Evolutionary conservation across 1,284 basidiomycete species (phyloP).

Genomic region (Fistulina hepatica): DNA sequence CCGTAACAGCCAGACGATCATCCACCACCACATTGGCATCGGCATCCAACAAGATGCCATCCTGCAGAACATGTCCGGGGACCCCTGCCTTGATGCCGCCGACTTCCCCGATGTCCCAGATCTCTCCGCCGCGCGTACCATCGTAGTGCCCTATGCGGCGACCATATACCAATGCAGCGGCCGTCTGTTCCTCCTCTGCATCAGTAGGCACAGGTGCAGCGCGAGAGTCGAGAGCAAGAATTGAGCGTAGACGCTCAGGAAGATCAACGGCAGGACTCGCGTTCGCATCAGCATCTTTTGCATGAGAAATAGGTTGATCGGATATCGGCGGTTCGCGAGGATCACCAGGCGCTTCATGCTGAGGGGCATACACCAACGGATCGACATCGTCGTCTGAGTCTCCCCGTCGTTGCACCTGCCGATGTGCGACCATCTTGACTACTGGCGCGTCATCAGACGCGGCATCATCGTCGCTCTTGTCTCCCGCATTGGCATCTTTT

Average conservation of each 20-base stretch:
- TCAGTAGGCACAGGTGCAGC: no score
- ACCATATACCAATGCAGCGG: constrained; percentile 50
- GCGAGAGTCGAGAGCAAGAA: no score
- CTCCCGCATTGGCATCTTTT: constrained; percentile 20
- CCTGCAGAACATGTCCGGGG: constrained; percentile 9
- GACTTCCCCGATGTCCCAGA: constrained; percentile 68
- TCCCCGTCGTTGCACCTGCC: constrained; percentile 32
- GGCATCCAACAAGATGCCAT: no score
- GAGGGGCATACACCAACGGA: no score
- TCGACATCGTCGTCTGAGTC: constrained; percentile 24
- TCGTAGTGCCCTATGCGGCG: constrained; percentile 46
- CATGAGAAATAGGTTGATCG: no score
- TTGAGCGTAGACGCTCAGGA: constrained; percentile 50
- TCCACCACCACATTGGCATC: no score
- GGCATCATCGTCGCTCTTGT: constrained; percentile 13
- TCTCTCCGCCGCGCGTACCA: constrained; percentile 50
- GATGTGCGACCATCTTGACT: constrained; percentile 25
- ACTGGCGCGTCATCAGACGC: constrained; percentile 29
- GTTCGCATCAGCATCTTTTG: no score
- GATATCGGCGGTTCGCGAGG: no score
- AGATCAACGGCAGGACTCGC: no score
- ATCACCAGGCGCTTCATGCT: no score
- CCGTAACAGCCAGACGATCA: constrained; percentile 24
- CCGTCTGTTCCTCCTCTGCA: constrained; percentile 44
- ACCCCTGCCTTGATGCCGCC: constrained; percentile 20